phyloP scores from a whole-genome alignment of 345 rosid species.

The Pistacia atlantica region DNA sequence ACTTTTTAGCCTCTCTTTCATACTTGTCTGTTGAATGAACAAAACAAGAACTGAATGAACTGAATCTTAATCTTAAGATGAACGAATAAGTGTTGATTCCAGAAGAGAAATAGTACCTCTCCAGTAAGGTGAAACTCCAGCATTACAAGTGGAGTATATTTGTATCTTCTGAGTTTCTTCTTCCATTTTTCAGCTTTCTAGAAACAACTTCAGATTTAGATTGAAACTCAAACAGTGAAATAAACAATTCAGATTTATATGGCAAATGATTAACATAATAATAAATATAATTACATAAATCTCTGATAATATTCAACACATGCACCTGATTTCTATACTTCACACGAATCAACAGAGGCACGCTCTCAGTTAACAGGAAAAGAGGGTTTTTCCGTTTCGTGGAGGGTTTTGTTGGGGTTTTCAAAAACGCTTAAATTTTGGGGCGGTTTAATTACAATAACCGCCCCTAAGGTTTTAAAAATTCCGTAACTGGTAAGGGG shows the following conservation, averaged over 20 bases:
- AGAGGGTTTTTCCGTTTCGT: too few relatives aligned
- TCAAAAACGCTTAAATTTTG: too few relatives aligned
- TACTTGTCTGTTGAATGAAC: conserved; percentile 58
- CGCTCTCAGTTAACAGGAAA: too few relatives aligned
- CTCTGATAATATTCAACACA: too few relatives aligned
- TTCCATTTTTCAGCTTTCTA: conserved; percentile 15
- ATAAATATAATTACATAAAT: too few relatives aligned
- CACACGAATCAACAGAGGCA: too few relatives aligned
- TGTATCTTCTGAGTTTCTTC: conserved; percentile 44
- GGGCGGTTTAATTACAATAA: too few relatives aligned
- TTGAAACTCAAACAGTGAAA: background rate
- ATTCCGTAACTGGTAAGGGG: too few relatives aligned
- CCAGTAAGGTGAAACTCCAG: conserved; percentile 77
- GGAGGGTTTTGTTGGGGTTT: too few relatives aligned
- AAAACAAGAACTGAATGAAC: conserved; percentile 6
- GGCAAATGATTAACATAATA: background rate
- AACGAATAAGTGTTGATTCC: too few relatives aligned
- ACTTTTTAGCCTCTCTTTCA: conserved; percentile 83
- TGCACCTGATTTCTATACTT: too few relatives aligned
- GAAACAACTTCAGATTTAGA: background rate
- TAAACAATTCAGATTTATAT: background rate
- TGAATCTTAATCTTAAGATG: background rate
- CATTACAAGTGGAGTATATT: conserved; percentile 58
- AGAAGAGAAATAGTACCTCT: conserved; percentile 46
- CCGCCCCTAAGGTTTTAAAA: too few relatives aligned